Percentiles rank a stretch among this genome's conserved stretches.
phyloP scores from a whole-genome alignment of 192 early-diverging fungal genomes.

The Coemansia pectinata region DNA sequence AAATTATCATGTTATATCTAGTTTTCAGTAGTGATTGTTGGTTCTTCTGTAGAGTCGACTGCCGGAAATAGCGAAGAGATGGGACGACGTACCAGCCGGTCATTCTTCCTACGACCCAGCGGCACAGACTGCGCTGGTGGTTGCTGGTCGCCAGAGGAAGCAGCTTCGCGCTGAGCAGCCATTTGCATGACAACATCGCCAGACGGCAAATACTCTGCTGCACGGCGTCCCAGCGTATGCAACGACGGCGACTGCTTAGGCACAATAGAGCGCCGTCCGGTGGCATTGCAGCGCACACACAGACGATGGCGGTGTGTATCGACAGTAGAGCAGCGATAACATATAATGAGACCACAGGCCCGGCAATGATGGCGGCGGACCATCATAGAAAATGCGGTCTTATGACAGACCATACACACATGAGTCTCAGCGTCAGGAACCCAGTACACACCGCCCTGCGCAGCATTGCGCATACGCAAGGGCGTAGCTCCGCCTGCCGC shows the following conservation, averaged over 20 bases:
- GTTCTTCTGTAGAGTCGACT: neutral
- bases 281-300: constrained; percentile 35
- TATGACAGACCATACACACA: constrained; percentile 56
- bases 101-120: constrained; percentile 12
- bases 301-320: constrained; percentile 16
- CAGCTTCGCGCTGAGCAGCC: constrained; percentile 22
- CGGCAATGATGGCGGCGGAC: constrained; percentile 57
- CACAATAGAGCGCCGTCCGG: neutral
- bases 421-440: constrained; percentile 50
- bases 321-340: constrained; percentile 52
- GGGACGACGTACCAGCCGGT: constrained; percentile 31
- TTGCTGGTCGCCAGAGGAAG: neutral
- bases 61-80: constrained; percentile 37
- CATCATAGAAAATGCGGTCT: constrained; percentile 56
- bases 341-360: constrained; percentile 52
- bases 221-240: constrained; percentile 31
- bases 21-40: neutral
- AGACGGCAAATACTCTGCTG: constrained; percentile 35
- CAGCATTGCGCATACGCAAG: constrained; percentile 13
- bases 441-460: constrained; percentile 43
- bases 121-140: neutral
- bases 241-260: constrained; percentile 36
- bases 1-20: neutral
- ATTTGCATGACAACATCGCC: constrained; percentile 34
- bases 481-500: neutral